Conservation (phyloP, 1,284 basidiomycete species). For the Ganoderma leucocontextum region DNA sequence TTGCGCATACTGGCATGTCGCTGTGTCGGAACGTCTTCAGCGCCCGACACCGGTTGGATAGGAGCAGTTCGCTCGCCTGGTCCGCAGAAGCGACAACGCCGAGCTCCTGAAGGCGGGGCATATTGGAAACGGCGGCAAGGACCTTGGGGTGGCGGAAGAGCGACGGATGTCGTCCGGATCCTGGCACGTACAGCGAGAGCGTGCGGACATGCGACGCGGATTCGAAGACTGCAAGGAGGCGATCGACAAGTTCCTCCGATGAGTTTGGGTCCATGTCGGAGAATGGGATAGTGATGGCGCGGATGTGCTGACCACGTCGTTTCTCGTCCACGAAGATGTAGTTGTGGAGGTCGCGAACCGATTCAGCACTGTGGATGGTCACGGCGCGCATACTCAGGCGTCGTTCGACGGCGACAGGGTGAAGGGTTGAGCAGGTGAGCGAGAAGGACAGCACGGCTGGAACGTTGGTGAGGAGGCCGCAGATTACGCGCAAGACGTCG, state of each 20-base stretch:
- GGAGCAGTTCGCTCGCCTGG: too few species aligned
- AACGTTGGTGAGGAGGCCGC: neutral
- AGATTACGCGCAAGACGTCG: neutral
- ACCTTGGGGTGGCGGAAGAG: too few species aligned
- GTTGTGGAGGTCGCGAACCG: neutral
- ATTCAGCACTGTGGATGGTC: neutral
- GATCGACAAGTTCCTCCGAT: neutral
- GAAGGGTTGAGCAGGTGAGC: neutral
- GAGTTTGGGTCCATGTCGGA: neutral
- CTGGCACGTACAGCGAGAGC: too few species aligned
- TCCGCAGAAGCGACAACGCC: too few species aligned
- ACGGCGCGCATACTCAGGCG: neutral
- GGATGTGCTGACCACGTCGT: neutral
- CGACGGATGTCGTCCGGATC: too few species aligned
- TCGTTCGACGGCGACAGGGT: neutral
- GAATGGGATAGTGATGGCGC: neutral
- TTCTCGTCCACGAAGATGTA: neutral
- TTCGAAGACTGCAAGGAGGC: neutral
- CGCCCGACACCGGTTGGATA: too few species aligned
- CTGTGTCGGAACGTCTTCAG: too few species aligned
- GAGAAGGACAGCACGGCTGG: neutral
- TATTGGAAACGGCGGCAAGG: too few species aligned
- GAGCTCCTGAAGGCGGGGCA: too few species aligned
- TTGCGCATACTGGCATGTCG: too few species aligned
- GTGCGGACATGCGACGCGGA: neutral